Evolutionary conservation across 2,329 filamentous ascomycete species (phyloP), one percentile per base, ranked within the genome.

Genomic region (Paraphoma sp.): DNA sequence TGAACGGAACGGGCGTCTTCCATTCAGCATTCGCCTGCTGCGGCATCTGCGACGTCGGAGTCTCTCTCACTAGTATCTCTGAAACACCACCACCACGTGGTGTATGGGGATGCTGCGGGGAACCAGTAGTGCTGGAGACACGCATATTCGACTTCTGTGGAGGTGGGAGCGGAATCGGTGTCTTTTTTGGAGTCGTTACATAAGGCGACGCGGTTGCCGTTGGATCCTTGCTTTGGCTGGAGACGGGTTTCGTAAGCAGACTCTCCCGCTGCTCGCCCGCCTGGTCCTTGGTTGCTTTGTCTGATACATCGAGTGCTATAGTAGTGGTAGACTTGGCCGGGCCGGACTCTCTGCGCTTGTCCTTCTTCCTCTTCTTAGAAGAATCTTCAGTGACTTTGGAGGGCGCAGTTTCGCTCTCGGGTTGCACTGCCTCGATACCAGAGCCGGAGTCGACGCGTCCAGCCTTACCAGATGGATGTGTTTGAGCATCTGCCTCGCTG

Each of bases 1-100:
- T 64, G 48, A 62, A 67, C 1, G 64, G 60, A 11, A 66, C 60
- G 9, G 57, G 53, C 11, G 56, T 48, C 38, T 59, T 55, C 8
- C 45, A 48, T 9, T 49, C 45, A 11, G 38, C 36, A 5, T n/a
- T 51, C 11, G 45, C 44, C 3, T 48, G 54, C 16, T 36, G 49
- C 8, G 46, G 12, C n/a, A 57, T 52, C n/a, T 58, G 49, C 2
- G 58, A 62, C 2, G 59, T 54, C 23, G 63, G 61, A 16, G 66
- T 68, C 23, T 67, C 61, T 5, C 31, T 16, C 6, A 62, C 56
- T 10, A 64, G 48, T 30, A 62, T 41, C 14, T 60, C 46, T 14
- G 57, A 51, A 8, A 57, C 51, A 14, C 18, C 11, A 5, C 16
- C 29, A 9, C 41, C 44, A 6, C 45, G 8, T 11, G 45, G 53